Evolutionary conservation across 768 basidiomycete species (phyloP).

Genomic region (Termitomyces sp.): DNA sequence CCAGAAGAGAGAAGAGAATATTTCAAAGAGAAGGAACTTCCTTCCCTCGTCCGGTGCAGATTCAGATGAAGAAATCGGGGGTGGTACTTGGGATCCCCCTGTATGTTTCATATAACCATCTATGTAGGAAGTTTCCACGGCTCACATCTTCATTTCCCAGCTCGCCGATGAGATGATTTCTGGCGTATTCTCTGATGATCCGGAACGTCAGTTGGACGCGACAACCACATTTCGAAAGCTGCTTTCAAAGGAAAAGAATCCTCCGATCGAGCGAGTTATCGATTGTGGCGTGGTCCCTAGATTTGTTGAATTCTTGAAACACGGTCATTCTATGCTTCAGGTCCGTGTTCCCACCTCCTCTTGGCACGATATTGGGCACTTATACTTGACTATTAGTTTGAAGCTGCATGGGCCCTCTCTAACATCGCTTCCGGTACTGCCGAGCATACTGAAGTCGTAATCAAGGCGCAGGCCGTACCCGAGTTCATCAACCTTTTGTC

Average conservation of each 20-base stretch:
- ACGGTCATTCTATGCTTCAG: conserved; percentile 80
- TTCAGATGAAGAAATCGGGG: conserved; percentile 85
- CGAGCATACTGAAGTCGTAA: conserved; percentile 97
- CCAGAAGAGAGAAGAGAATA: conserved; percentile 98
- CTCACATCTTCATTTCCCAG: conserved; percentile 28
- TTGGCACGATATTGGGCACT: conserved; percentile 1
- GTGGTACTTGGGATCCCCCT: conserved; percentile 71
- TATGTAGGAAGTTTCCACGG: conserved; percentile 3
- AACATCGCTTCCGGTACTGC: conserved; percentile 98
- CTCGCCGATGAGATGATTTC: conserved; percentile 89
- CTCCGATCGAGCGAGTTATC: conserved; percentile 97
- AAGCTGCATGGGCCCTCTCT: conserved; percentile 96
- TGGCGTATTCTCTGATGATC: conserved; percentile 88
- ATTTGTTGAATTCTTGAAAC: conserved; percentile 90
- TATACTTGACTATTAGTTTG: conserved; percentile 52
- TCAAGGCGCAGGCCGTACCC: conserved; percentile 89
- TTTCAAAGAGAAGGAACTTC: conserved; percentile 95
- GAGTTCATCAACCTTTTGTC: conserved; percentile 96
- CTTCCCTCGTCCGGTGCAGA: conserved; percentile 68
- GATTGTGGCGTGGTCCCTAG: conserved; percentile 96
- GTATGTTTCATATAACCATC: conserved; percentile 36
- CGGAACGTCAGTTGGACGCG: conserved; percentile 90
- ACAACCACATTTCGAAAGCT: conserved; percentile 99
- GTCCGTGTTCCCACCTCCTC: conserved; percentile 29
- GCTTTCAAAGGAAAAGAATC: conserved; percentile 98